Evolutionary conservation across 345 rosid species (phyloP).

Genomic region (Microthlaspi erraticum): DNA sequence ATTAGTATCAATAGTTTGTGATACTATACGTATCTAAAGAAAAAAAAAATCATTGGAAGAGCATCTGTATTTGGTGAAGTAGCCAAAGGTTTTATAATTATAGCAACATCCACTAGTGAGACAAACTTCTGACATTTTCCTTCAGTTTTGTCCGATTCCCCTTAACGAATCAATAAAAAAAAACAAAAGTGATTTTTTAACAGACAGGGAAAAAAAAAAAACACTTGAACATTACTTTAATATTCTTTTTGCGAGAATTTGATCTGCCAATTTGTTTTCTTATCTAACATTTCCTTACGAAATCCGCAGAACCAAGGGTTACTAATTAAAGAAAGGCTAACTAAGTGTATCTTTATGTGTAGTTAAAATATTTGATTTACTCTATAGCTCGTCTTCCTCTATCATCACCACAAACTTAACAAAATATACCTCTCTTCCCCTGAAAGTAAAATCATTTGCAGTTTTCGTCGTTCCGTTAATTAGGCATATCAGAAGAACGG

Average conservation of each 20-base stretch:
- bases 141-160: slow-evolving; percentile 41
- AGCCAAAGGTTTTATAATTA: slow-evolving; percentile 27
- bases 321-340: slow-evolving; percentile 3
- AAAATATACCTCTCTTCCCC: slow-evolving; percentile 7
- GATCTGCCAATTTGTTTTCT: slow-evolving; percentile 16
- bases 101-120: slow-evolving; percentile 43
- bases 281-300: slow-evolving; percentile 9
- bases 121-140: slow-evolving; percentile 40
- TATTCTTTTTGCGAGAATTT: slow-evolving; percentile 28
- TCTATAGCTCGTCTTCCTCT: too few species aligned
- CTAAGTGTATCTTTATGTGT: not conserved
- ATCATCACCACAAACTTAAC: slow-evolving; percentile 3
- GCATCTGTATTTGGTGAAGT: slow-evolving; percentile 15
- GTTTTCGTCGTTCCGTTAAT: not conserved
- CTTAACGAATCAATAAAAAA: slow-evolving; percentile 34
- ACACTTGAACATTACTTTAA: slow-evolving; percentile 7
- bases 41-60: not conserved
- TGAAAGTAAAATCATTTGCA: slow-evolving; percentile 7
- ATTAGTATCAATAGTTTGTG: slow-evolving; percentile 8
- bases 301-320: slow-evolving; percentile 40
- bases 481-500: slow-evolving; percentile 16
- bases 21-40: not conserved
- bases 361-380: too few species aligned
- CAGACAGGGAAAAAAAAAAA: not conserved
- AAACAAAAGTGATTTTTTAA: slow-evolving; percentile 32